Base-by-base conservation (phyloP, 371 early-diverging fungal genomes). In the Haplosporangium sp. region DNA sequence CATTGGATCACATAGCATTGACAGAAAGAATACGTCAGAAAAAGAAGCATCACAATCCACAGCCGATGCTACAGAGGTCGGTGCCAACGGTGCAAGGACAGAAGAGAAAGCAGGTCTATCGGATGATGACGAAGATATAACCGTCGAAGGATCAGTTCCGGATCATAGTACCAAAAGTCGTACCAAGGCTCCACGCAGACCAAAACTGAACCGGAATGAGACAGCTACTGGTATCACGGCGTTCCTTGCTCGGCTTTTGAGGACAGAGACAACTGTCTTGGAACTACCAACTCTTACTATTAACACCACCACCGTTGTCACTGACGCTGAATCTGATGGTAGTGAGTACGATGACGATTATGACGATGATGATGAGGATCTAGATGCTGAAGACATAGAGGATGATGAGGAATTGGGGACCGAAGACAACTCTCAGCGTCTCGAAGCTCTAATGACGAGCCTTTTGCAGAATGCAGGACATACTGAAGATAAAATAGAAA, bases 251-350 rank as follows among this genome's bases (percentile, higher is more conserved):
- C 45, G 74, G 11, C 67, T 78, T 8, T 39, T 78, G 42, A 61
- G 66, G 27, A 70, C 73, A 3, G 79, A 78, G 38, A 73, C 73
- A 2, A 70, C 74, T 7, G 79, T 78, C 1, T 58, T 73, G 9
- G 79, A 78, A 27, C 42, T 78, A 2, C 79, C 79, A 11, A 78
- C 73, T 0, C 44, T 78, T 20, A 78, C 74, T 1, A 67, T 78
- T 50, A 78, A 78, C 61, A 78, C 74, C 1, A 78, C 74, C 20
- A 78, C 74, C 0, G 69, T 78, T 19, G 68, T 66, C 11, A 63
- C 69, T 34, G 66, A 70, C 2, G 61, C 67, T 0, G 75, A 56
- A 17, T 44, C 50, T n/a, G 37, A 47, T 9, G 65, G 61, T 11
- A 64, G 61, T 9, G 76, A 71, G 35, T 50, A 71, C n/a, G 57